phyloP scores from a whole-genome alignment of 257 asterid species.

The Thymus quinquecostatus region DNA sequence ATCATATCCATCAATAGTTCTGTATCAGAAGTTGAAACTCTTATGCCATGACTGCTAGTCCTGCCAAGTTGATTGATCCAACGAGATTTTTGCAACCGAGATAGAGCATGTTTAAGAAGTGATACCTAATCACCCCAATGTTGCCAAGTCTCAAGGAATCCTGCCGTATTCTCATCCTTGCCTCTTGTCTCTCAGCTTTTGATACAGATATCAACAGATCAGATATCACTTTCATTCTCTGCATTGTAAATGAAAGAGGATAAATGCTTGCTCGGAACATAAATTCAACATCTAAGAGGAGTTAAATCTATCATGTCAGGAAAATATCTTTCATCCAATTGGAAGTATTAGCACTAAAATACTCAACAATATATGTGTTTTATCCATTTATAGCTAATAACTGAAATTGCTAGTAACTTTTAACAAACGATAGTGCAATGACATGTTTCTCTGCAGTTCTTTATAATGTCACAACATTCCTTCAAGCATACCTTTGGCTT shows the following conservation, averaged over 20 bases:
- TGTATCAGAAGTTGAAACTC: slow-evolving; percentile 3
- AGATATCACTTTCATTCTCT: slow-evolving; percentile 85
- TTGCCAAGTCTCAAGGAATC: slow-evolving; percentile 96
- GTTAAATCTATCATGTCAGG: slow-evolving; percentile 20
- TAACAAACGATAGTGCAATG: neutral
- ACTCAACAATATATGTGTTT: neutral
- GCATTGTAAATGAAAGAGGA: slow-evolving; percentile 40
- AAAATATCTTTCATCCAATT: neutral
- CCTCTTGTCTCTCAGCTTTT: slow-evolving; percentile 98
- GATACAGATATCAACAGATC: slow-evolving; percentile 90
- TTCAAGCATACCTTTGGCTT: slow-evolving; percentile 73
- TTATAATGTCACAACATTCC: too few relatives aligned
- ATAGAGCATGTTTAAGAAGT: neutral
- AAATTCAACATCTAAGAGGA: slow-evolving; percentile 29
- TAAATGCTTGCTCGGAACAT: slow-evolving; percentile 27
- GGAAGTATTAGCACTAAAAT: neutral
- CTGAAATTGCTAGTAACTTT: neutral
- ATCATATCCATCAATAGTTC: slow-evolving; percentile 14
- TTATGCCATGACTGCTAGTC: slow-evolving; percentile 6
- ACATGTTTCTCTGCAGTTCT: neutral
- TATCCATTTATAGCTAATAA: neutral
- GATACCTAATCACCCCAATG: slow-evolving; percentile 89
- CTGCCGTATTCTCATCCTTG: slow-evolving; percentile 92
- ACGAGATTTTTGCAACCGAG: slow-evolving; percentile 23
- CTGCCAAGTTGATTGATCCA: slow-evolving; percentile 22